Conservation (phyloP, 2,329 filamentous ascomycete genomes). For the Xylariaceae sp. region DNA sequence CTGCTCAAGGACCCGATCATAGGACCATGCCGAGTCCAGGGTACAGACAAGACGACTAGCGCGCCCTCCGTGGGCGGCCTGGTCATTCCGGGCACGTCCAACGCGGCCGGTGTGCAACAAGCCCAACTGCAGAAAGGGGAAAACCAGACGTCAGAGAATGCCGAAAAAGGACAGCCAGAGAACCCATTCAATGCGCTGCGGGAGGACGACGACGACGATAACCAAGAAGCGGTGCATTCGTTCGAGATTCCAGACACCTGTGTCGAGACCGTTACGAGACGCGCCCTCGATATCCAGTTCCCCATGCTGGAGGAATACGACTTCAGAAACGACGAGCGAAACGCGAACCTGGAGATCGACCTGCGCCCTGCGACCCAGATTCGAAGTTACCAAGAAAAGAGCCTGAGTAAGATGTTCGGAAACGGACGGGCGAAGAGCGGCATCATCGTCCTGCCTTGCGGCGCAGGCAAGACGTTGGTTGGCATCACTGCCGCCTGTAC, state of each 20-base stretch:
- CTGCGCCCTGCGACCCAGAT: constrained; percentile 85
- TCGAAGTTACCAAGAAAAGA: constrained; percentile 92
- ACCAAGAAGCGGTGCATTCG: constrained; percentile 80
- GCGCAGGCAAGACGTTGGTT: constrained; percentile 93
- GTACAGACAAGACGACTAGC: constrained; percentile 65
- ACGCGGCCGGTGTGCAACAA: constrained; percentile 83
- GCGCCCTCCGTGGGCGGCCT: constrained; percentile 82
- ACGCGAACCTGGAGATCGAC: constrained; percentile 90
- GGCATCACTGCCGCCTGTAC: constrained; percentile 98
- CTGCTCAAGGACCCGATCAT: constrained; percentile 83
- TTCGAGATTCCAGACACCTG: constrained; percentile 82
- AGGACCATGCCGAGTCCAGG: constrained; percentile 70
- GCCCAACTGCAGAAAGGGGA: constrained; percentile 40
- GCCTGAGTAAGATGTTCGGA: constrained; percentile 97
- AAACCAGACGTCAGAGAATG: constrained; percentile 41
- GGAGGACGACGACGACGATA: constrained; percentile 80
- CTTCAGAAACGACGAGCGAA: constrained; percentile 84
- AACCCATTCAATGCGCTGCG: constrained; percentile 69
- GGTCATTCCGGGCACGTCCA: constrained; percentile 90
- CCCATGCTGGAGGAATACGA: constrained; percentile 96
- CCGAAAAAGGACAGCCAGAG: constrained; percentile 51
- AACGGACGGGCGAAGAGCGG: constrained; percentile 96
- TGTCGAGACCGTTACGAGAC: constrained; percentile 83
- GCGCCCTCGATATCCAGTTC: constrained; percentile 78
- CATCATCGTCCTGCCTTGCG: constrained; percentile 94